A percentile compares a stretch with the other conserved stretches of the same genome.
Conservation (phyloP, 2,329 filamentous ascomycete species). For the Niveomyces coronatus region DNA sequence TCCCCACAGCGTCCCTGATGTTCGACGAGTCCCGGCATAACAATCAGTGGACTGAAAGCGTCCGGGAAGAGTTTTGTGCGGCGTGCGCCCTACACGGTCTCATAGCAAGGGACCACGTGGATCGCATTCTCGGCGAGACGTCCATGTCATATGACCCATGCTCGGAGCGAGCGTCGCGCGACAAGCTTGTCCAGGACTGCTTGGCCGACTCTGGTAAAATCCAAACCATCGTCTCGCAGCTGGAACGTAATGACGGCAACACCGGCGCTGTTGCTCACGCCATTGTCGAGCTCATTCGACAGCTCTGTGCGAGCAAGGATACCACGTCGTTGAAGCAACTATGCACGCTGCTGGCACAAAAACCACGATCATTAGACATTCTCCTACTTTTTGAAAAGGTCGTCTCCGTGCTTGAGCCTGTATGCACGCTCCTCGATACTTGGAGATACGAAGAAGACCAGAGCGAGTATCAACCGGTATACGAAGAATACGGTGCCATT, state of each 20-base stretch:
- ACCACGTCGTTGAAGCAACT: constrained; percentile 71
- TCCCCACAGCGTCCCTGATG: constrained; percentile 48
- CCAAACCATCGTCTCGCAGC: constrained; percentile 65
- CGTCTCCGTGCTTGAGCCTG: constrained; percentile 56
- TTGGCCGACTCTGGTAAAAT: constrained; percentile 64
- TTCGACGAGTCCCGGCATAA: constrained; percentile 48
- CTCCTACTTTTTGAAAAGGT: constrained; percentile 66
- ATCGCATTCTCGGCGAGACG: constrained; percentile 72
- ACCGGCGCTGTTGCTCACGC: constrained; percentile 76
- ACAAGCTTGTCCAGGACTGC: constrained; percentile 69
- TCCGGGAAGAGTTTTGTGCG: constrained; percentile 69
- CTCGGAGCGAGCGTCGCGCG: constrained; percentile 65
- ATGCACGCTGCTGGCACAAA: constrained; percentile 63
- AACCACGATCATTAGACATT: constrained; percentile 62
- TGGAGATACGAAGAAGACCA: constrained; percentile 80
- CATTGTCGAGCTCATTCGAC: constrained; percentile 60
- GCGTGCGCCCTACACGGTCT: constrained; percentile 81
- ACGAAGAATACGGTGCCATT: constrained; percentile 75
- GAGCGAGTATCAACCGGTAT: constrained; percentile 73
- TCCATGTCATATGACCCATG: constrained; percentile 70
- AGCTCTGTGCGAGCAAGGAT: constrained; percentile 61
- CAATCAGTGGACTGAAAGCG: constrained; percentile 47
- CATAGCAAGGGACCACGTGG: constrained; percentile 68
- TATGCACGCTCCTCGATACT: constrained; percentile 65
- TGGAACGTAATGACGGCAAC: constrained; percentile 88